Evolutionary conservation across 2,329 filamentous ascomycete genomes (phyloP), one percentile per base, ranked within the genome.

Genomic region (Tolypocladium guangdongense): DNA sequence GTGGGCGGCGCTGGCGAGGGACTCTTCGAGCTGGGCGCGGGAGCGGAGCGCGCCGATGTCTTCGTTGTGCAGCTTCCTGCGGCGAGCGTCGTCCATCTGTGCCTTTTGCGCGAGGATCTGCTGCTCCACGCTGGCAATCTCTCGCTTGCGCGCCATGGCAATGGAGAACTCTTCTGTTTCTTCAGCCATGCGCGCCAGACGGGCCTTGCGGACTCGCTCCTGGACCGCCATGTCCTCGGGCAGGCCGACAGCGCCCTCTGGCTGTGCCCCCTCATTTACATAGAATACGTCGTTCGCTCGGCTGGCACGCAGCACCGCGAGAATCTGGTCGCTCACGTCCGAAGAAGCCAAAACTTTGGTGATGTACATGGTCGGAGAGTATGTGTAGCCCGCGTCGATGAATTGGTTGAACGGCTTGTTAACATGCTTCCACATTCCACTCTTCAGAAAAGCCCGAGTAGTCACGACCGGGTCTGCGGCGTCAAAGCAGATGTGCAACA

Each of bases 291-390:
- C 78, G 8, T 65, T 65, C 6, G 73, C 76, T 14, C 80, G 75
- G 58, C 80, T 81, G 49, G 74, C 73, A 7, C 71, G 71, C 27
- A 83, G 71, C 2, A 82, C 67, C 1, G 61, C 59, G 35, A 81
- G 59, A 2, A 83, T 72, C 41, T 73, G 64, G 0, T 71, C 63
- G 7, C 68, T 70, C 14, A 60, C 54, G 24, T 74, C 71, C 2
- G 70, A 68, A 5, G 68, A 62, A 0, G 67, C 63, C 7, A 81
- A 59, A 1, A 80, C 63, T 45, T 74, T 76, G 37, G 65, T 60
- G 22, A 83, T 73, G 62, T 86, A 87, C 69, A 82, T 83, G 4
- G 83, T 81, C 0, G 83, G 78, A 0, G 83, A 87, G 65, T 84
- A 87, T 1, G 77, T 80, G 58, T 75, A 74, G 6, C 70, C 72